A percentile compares a stretch with the other conserved stretches of the same genome.
Conservation (phyloP, 495 filamentous ascomycete genomes). For the Achaetomiella virescens region DNA sequence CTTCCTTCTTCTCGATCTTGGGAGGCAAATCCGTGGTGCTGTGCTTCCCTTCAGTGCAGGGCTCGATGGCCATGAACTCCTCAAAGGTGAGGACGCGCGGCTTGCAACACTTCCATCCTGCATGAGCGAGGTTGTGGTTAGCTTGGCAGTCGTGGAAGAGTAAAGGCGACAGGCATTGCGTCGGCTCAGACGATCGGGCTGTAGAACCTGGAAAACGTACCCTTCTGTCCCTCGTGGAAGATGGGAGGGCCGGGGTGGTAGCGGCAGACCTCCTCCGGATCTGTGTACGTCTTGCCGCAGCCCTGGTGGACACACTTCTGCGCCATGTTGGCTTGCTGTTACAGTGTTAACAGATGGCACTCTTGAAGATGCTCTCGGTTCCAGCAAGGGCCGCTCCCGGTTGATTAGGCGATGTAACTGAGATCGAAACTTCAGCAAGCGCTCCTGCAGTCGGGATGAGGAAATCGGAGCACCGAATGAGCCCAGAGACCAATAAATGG, state of each 20-base stretch:
- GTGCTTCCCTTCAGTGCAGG: slow-evolving; percentile 92
- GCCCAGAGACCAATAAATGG: background rate
- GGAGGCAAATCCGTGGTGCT: slow-evolving; percentile 67
- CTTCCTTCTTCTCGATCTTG: slow-evolving; percentile 49
- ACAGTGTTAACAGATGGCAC: background rate
- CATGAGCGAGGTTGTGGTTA: slow-evolving; percentile 6
- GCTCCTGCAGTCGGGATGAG: background rate
- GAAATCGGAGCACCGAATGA: background rate
- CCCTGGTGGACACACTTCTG: slow-evolving; percentile 94
- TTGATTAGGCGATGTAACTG: background rate
- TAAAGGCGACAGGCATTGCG: background rate
- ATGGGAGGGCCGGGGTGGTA: slow-evolving; percentile 92
- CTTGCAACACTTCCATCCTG: slow-evolving; percentile 99
- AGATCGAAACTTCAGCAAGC: background rate
- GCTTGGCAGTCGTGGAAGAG: slow-evolving; percentile 8
- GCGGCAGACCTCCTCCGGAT: slow-evolving; percentile 75
- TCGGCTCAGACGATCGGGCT: background rate
- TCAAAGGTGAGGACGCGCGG: slow-evolving; percentile 96
- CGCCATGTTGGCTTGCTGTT: slow-evolving; percentile 49
- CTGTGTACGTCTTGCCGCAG: slow-evolving; percentile 82
- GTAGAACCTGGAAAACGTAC: slow-evolving; percentile 43
- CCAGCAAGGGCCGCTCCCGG: background rate
- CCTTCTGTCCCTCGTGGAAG: slow-evolving; percentile 99
- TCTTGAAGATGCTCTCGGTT: background rate
- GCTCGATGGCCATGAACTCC: slow-evolving; percentile 90